Evolutionary conservation across 768 basidiomycete species (phyloP).

Genomic region (Paxillus involutus): DNA sequence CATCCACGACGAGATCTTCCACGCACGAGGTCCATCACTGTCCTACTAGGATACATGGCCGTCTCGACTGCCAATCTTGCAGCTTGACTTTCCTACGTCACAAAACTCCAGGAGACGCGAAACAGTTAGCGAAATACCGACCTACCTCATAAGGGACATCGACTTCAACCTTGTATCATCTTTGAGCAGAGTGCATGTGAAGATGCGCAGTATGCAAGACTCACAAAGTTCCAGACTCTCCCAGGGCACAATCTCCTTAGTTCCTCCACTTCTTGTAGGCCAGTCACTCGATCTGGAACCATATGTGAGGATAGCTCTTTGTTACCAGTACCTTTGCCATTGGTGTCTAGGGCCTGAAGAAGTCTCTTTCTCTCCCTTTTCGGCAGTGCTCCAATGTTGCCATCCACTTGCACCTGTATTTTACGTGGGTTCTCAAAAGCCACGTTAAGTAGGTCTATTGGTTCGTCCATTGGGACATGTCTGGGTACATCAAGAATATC

Average conservation of each 20-base stretch:
- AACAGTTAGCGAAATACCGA: not conserved
- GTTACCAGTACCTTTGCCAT: constrained; percentile 1
- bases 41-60: constrained; percentile 75
- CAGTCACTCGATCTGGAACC: constrained; percentile 89
- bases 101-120: constrained; percentile 4
- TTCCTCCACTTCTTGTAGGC: constrained; percentile 75
- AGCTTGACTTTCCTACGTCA: constrained; percentile 61
- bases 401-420: constrained; percentile 46
- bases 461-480: constrained; percentile 70
- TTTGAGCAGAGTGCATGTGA: not conserved
- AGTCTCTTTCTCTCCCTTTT: constrained; percentile 43
- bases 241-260: constrained; percentile 71
- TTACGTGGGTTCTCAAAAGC: constrained; percentile 96
- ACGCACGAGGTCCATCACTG: constrained; percentile 89
- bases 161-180: constrained; percentile 66
- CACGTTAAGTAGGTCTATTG: constrained; percentile 90
- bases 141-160: constrained; percentile 78
- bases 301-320: constrained; percentile 46
- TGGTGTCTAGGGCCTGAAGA: constrained; percentile 2
- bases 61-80: constrained; percentile 58
- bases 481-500: constrained; percentile 37
- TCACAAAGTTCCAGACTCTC: constrained; percentile 88
- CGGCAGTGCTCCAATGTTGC: constrained; percentile 44
- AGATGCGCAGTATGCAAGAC: constrained; percentile 19
- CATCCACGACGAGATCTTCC: not conserved